phyloP scores from a whole-genome alignment of 257 asterid species.

The Penstemon eatonii region DNA sequence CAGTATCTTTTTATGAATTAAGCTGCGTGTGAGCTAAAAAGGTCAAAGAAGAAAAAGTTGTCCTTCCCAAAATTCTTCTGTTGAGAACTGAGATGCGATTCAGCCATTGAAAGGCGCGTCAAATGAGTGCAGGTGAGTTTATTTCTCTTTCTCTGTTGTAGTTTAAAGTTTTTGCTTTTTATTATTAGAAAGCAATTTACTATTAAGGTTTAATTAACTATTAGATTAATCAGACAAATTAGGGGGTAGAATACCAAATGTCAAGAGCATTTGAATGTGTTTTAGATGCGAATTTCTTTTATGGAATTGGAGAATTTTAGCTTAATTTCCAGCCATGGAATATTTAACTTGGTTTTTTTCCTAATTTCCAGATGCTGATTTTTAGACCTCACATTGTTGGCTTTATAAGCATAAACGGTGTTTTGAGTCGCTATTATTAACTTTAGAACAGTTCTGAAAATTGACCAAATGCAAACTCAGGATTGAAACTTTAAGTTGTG shows the following conservation, averaged over 20 bases:
- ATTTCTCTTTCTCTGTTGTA: background rate
- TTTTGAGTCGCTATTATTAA: background rate
- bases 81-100: too few species aligned
- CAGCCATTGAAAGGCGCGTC: background rate
- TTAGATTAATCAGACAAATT: background rate
- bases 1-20: too few species aligned
- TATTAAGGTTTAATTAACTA: background rate
- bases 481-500: constrained; percentile 2
- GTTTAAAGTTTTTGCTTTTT: constrained; percentile 8
- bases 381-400: background rate
- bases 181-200: background rate
- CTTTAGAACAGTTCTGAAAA: constrained; percentile 1
- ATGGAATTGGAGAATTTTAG: background rate
- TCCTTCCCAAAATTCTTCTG: too few species aligned
- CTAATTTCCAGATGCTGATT: background rate
- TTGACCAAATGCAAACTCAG: background rate
- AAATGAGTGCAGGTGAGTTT: constrained; percentile 60
- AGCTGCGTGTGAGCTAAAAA: too few species aligned
- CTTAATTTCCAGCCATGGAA: background rate
- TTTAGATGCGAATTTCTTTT: background rate
- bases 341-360: background rate
- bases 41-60: too few species aligned
- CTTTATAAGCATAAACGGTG: background rate
- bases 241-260: too few species aligned
- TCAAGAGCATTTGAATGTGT: background rate